phyloP scores from a whole-genome alignment of 306 rosid species.

The Luffa acutangula region DNA sequence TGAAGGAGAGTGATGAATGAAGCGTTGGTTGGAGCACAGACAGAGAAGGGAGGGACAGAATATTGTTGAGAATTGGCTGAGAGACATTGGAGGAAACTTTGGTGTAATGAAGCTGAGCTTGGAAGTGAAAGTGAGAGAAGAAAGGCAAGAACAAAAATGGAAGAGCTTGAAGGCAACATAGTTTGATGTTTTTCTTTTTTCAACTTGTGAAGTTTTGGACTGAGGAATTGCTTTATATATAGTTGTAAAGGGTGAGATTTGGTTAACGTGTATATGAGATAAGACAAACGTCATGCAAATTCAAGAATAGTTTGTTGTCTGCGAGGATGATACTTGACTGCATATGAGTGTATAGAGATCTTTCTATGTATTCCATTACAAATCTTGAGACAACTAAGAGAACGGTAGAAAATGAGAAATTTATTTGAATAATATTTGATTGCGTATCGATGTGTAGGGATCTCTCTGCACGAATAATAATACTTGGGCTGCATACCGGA shows the following conservation, averaged over 20 bases:
- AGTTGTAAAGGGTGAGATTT: background rate
- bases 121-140: conserved; percentile 22
- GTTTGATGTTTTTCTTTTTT: background rate
- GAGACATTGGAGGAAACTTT: conserved; percentile 34
- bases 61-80: conserved; percentile 16
- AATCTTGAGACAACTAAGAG: no score
- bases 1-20: conserved; percentile 39
- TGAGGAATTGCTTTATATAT: background rate
- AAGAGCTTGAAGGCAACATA: conserved; percentile 22
- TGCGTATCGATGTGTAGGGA: no score
- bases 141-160: conserved; percentile 8
- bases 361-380: no score
- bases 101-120: conserved; percentile 24
- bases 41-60: conserved; percentile 27
- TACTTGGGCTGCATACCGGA: no score
- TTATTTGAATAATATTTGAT: no score
- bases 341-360: no score
- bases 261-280: background rate
- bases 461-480: no score
- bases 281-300: background rate
- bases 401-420: no score
- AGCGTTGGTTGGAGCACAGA: conserved; percentile 29
- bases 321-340: no score
- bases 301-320: background rate
- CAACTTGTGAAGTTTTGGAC: background rate